Percentiles rank a stretch among this genome's conserved stretches.
phyloP scores from a whole-genome alignment of 1,139 yeast genomes.

The Candida frijolesensis region DNA sequence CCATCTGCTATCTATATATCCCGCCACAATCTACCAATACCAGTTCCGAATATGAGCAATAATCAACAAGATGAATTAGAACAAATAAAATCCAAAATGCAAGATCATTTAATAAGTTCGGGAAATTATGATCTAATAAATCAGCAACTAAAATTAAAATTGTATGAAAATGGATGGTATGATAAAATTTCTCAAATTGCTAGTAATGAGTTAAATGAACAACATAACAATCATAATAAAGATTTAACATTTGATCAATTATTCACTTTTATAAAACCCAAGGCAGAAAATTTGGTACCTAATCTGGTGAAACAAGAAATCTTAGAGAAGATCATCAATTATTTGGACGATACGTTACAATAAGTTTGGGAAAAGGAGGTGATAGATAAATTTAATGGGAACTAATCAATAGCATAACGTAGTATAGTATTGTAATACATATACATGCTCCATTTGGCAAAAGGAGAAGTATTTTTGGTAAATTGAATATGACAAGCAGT shows the following conservation, averaged over 20 bases:
- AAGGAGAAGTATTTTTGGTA: too few species aligned
- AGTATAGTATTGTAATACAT: background rate
- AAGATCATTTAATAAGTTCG: slow-evolving; percentile 68
- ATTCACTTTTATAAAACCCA: slow-evolving; percentile 57
- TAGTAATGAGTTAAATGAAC: slow-evolving; percentile 31
- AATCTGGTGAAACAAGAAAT: slow-evolving; percentile 62
- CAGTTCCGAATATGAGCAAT: background rate
- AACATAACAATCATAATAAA: slow-evolving; percentile 34
- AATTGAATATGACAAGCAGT: background rate
- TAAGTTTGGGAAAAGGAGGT: slow-evolving; percentile 13
- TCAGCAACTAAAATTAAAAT: slow-evolving; percentile 59
- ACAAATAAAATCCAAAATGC: slow-evolving; percentile 63
- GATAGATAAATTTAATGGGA: too few species aligned
- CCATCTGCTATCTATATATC: background rate
- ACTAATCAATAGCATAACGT: background rate
- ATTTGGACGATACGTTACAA: slow-evolving; percentile 57
- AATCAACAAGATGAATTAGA: slow-evolving; percentile 46
- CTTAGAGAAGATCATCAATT: slow-evolving; percentile 57
- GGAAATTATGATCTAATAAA: slow-evolving; percentile 80
- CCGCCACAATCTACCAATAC: background rate
- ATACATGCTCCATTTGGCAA: too few species aligned
- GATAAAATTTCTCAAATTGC: slow-evolving; percentile 71
- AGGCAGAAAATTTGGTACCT: slow-evolving; percentile 73
- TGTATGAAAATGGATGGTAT: slow-evolving; percentile 84
- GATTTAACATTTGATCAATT: slow-evolving; percentile 47